These are phyloP conservation scores for Irpex rosettiformis DNA, from an alignment of 1,284 basidiomycete species.

Conservation along the genomic window DNA sequence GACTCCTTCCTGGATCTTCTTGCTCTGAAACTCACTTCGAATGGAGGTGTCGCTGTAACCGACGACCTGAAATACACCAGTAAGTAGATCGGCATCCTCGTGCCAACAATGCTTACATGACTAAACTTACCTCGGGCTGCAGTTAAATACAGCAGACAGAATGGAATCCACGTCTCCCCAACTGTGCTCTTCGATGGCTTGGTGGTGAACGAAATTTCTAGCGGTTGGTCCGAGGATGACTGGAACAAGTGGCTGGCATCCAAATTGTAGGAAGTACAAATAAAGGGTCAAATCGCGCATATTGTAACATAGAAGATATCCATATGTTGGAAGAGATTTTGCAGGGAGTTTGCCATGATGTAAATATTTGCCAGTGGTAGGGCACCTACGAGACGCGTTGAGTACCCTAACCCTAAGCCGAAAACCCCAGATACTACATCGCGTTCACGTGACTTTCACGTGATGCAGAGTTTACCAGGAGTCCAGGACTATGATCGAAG, in stretches of 20 bases:
- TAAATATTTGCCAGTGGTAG: too few relatives aligned
- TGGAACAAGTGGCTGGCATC: slow-evolving; percentile 81
- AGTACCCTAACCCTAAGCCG: neutral
- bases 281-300: neutral
- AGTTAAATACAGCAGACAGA: slow-evolving; percentile 91
- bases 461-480: neutral
- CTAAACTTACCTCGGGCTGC: too few relatives aligned
- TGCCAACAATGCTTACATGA: neutral
- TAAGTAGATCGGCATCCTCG: slow-evolving; percentile 31
- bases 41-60: slow-evolving; percentile 75
- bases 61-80: slow-evolving; percentile 85
- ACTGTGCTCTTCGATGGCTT: slow-evolving; percentile 87
- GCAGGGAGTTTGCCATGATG: neutral
- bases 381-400: neutral
- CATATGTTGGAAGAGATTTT: neutral
- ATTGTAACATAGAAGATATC: neutral
- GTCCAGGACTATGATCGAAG: neutral
- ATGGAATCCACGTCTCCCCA: slow-evolving; percentile 90
- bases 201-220: slow-evolving; percentile 75
- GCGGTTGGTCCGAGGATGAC: slow-evolving; percentile 79
- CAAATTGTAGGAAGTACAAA: slow-evolving; percentile 40
- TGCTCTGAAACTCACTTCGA: slow-evolving; percentile 58
- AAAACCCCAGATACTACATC: too few relatives aligned
- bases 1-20: slow-evolving; percentile 62
- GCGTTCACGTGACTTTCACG: slow-evolving; percentile 13